Base-by-base conservation (phyloP, 768 basidiomycete species). In the Boletus insuetus region DNA sequence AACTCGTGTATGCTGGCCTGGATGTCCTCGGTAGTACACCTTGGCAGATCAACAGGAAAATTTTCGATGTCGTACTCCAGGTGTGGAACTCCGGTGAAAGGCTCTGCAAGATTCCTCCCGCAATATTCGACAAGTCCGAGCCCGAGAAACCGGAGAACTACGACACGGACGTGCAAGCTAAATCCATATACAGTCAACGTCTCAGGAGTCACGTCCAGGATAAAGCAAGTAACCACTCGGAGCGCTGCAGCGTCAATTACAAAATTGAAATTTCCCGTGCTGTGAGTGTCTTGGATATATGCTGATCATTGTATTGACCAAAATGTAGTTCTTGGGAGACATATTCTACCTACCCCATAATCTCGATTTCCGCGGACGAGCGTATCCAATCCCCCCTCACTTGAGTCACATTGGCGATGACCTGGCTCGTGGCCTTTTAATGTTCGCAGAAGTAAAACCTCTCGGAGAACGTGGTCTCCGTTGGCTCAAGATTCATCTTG, bases 391-490 rank as follows among this genome's bases (percentile, higher is more conserved):
- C 41, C 95, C 96, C 1, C 94, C 95, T 5, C 93, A 98, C 75
- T 78, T 99, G 50, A 94, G 87, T 64, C 96, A 98, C 62, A 89
- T 98, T 51, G 95, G 96, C 10, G 93, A 99, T 69, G 96, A 99
- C 69, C 78, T 98, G 20, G 86, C 84, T 49, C 86, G 96, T 64
- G 90, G 94, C 5, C 74, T 99, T 42, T 80, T 99, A 26, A 81
- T 78, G 49, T 99, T 99, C 58, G 91, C 80, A 6, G 89, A 89
- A 44, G 74, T 79, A 38, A 89, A 86, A 66, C 85, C 88, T 2
- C 79, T 99, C 3, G 94, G 93, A 40, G 83, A 80, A 58, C 83
- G 85, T 11, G 97, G 97, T 29, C 74, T 98, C 35, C 82, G 89
- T 5, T 98, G 96, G 96, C 80, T 99, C 44, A 94, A 95, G 70